A percentile compares a stretch with the other conserved stretches of the same genome.
These are phyloP conservation scores for Hansfordia pulvinata DNA, from an alignment of 2,329 filamentous ascomycete species.

Conservation along the genomic window DNA sequence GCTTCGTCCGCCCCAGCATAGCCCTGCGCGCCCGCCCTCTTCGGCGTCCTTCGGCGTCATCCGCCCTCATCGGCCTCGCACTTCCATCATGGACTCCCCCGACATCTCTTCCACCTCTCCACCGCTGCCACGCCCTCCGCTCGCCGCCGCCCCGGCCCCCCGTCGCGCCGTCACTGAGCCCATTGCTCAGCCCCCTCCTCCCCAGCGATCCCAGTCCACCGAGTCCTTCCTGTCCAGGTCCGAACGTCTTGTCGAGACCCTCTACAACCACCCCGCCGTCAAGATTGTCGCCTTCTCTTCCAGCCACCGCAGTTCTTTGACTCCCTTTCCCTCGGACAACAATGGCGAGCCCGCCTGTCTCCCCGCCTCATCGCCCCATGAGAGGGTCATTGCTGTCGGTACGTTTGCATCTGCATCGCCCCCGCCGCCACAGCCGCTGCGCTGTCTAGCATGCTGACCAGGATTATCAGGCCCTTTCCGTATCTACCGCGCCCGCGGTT, in stretches of 20 bases:
- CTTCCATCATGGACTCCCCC: too few species aligned
- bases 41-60: too few species aligned
- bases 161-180: too few species aligned
- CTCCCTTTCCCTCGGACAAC: slow-evolving; percentile 13
- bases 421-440: slow-evolving; percentile 1
- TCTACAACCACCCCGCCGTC: slow-evolving; percentile 61
- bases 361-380: slow-evolving; percentile 61
- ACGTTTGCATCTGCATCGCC: slow-evolving; percentile 14
- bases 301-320: slow-evolving; percentile 10
- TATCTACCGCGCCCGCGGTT: slow-evolving; percentile 76
- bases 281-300: slow-evolving; percentile 49
- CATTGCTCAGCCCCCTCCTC: too few species aligned
- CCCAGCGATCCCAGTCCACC: too few species aligned
- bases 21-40: too few species aligned
- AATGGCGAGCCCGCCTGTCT: slow-evolving; percentile 47
- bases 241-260: slow-evolving; percentile 45
- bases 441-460: slow-evolving; percentile 4
- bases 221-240: too few species aligned
- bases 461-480: slow-evolving; percentile 48
- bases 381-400: slow-evolving; percentile 72
- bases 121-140: too few species aligned
- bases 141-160: too few species aligned
- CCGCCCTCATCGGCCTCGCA: too few species aligned
- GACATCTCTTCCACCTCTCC: too few species aligned
- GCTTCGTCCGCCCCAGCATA: too few species aligned